Base-by-base conservation (phyloP, 768 basidiomycete genomes). In the Lentinula detonsa region DNA sequence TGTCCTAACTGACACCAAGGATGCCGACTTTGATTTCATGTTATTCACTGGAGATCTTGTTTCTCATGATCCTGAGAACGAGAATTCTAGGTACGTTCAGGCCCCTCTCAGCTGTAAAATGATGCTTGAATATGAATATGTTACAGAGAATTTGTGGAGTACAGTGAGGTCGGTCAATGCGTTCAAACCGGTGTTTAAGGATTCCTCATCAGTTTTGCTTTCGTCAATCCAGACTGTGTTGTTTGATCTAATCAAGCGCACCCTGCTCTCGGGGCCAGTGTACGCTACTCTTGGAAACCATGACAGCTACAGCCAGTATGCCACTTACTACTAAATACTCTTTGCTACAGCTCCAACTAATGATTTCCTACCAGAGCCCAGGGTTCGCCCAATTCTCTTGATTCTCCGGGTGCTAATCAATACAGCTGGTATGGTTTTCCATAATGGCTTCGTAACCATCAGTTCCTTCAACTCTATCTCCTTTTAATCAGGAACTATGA, bases 251-350 rank as follows among this genome's bases (percentile, higher is more conserved):
- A 81, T 90, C 72, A 87, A 81, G 70, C 75, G 75, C 15, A 76
- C 77, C 65, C 76, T 91, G 34, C 84, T 83, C 15, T 76, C 80
- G 13, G 87, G 87, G 0, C 88, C 90, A n/a, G 81, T 91, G 2
- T 92, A 91, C 64, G 84, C 86, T 33, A 82, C 86, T 0, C 74
- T 91, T 8, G 90, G 90, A 8, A 92, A 92, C 68, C 90, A 92
- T 65, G 90, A 92, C 68, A 85, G 78, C 45, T 88, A 85, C 69
- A 85, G 85, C 65, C 79, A 84, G 85, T 87, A 62, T 34, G 81
- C 66, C 66, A 16, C 23, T 35, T 33, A 21, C 37, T 13, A 55
- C 39, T 23, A 11, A 39, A 60, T 51, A 15, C 53, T 15, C n/a
- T 37, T 37, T 16, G 16, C 28, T 28, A 5, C 40, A 7, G 35